phyloP scores from a whole-genome alignment of 202 grass and related monocot species.

The Saccharum hybrid region DNA sequence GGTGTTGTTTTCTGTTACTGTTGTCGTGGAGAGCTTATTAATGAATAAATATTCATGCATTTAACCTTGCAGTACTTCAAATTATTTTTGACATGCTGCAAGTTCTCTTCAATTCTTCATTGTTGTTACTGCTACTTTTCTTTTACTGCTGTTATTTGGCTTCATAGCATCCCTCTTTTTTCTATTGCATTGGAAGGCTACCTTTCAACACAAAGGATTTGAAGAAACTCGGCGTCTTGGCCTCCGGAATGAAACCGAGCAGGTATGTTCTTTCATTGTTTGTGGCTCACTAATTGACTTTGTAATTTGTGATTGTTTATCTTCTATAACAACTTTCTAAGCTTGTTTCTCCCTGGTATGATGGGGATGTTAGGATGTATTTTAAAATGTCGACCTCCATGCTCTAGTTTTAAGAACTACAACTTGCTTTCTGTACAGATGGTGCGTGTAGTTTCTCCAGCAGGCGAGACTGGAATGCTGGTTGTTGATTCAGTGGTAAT shows the following conservation, averaged over 20 bases:
- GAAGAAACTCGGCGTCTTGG: slow-evolving; percentile 97
- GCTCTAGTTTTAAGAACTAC: not conserved
- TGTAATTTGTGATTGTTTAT: slow-evolving; percentile 26
- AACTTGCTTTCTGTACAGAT: slow-evolving; percentile 61
- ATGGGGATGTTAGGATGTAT: not conserved
- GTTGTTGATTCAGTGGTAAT: slow-evolving; percentile 96
- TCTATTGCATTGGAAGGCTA: slow-evolving; percentile 52
- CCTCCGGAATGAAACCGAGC: slow-evolving; percentile 88
- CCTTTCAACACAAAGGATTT: slow-evolving; percentile 98
- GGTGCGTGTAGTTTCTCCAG: slow-evolving; percentile 77
- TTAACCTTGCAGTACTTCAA: slow-evolving; percentile 10
- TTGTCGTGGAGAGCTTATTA: not conserved
- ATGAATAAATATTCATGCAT: slow-evolving; percentile 24
- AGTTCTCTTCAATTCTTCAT: slow-evolving; percentile 11
- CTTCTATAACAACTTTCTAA: slow-evolving; percentile 26
- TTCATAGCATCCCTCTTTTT: slow-evolving; percentile 22
- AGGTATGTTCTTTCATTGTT: slow-evolving; percentile 51
- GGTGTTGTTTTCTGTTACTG: not conserved
- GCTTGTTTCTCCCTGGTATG: slow-evolving; percentile 2
- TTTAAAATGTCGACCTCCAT: slow-evolving; percentile 31
- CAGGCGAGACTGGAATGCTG: slow-evolving; percentile 93
- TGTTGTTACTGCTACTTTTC: slow-evolving; percentile 13
- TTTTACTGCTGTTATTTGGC: not conserved
- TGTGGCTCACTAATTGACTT: not conserved
- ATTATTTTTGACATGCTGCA: not conserved